Conservation (phyloP, 2,329 filamentous ascomycete species). For the Alternaria novae-zelandiae region DNA sequence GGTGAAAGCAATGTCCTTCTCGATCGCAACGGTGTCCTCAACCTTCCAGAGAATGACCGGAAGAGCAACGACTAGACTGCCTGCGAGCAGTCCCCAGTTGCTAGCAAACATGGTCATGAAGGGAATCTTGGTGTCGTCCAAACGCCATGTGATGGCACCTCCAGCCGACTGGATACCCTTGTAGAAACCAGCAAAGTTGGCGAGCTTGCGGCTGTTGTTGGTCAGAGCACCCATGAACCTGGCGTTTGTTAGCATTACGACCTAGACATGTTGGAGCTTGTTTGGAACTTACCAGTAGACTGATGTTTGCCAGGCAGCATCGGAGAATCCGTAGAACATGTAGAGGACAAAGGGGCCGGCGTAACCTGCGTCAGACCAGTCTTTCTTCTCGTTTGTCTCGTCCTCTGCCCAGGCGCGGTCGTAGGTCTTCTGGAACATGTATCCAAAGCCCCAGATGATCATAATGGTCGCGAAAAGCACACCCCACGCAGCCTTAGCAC, state of each 20-base stretch:
- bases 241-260: neutral
- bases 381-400: conserved; percentile 51
- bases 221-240: conserved; percentile 80
- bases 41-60: conserved; percentile 82
- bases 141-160: conserved; percentile 74
- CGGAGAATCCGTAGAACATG: conserved; percentile 89
- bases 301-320: conserved; percentile 87
- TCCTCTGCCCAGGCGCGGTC: conserved; percentile 47
- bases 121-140: conserved; percentile 65
- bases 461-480: conserved; percentile 74
- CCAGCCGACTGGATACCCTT: conserved; percentile 91
- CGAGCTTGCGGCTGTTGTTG: conserved; percentile 89
- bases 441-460: conserved; percentile 82
- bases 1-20: conserved; percentile 83
- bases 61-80: conserved; percentile 75
- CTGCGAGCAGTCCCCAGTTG: conserved; percentile 77
- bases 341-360: conserved; percentile 85
- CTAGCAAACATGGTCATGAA: conserved; percentile 76
- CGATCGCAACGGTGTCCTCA: conserved; percentile 78
- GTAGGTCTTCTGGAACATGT: conserved; percentile 73
- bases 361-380: conserved; percentile 73
- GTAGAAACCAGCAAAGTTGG: conserved; percentile 91
- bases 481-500: conserved; percentile 69
- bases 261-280: neutral
- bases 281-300: conserved; percentile 77